Base-by-base conservation (phyloP, 2,329 filamentous ascomycete species). In the Fusarium udum region DNA sequence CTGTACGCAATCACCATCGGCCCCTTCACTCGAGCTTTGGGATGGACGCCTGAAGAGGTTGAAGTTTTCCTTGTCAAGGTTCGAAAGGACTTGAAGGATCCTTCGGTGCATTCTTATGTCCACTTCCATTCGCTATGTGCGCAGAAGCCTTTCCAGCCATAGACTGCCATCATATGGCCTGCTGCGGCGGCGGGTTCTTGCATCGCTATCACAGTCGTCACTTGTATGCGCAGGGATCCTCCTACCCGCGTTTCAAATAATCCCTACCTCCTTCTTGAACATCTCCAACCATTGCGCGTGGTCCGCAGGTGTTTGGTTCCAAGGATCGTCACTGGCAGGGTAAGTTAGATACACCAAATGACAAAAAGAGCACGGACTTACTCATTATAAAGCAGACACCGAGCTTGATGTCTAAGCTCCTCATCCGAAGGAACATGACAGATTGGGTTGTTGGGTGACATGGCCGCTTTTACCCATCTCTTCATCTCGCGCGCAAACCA, bases 251-350 rank as follows among this genome's bases (percentile, higher is more conserved):
- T 4, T 24, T 36, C 11, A 58, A 6, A 61, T 77, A 32, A 90
- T 84, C 20, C 86, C 87, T 1, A 82, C 83, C 48, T 88, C 85
- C 5, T 85, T 84, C 75, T 90, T 90, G 78, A 90, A 90, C 39
- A 87, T 84, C 37, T 84, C 82, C 5, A 90, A 79, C 88, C 88
- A 90, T 73, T 89, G 87, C 2, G 81, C 83, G 62, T 89, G 89
- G 72, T 90, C 88, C 7, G 88, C 88, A 0, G 86, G 84, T 0
- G 88, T 90, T 71, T 87, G 85, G 72, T 90, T 89, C 85, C 87
- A 89, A 7, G 87, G 86, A 69, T 90, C 88, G 58, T 89, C 88
- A 61, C 86, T 88, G 57, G 3, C 2, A 20, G n/a, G 6, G 43
- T 74, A 34, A 58, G 46, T 16, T 31, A 3, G 16, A 15, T 13